phyloP scores from a whole-genome alignment of 176 grass and related monocot genomes.

The Aegilops longissima region DNA sequence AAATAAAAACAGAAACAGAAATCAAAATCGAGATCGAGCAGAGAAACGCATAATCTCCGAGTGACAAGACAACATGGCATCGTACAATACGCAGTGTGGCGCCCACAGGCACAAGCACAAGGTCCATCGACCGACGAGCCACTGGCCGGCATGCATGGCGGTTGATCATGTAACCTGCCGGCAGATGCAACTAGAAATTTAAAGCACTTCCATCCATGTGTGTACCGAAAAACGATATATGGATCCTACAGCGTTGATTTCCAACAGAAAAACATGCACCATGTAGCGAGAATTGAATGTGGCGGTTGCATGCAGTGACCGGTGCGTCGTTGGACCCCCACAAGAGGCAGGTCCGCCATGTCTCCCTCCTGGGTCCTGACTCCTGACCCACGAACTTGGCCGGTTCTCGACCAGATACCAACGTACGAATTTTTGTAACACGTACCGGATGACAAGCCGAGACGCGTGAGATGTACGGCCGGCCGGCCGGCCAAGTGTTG shows the following conservation, averaged over 20 bases:
- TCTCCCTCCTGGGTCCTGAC: neutral
- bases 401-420: neutral
- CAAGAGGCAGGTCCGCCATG: neutral
- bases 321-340: neutral
- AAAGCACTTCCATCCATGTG: neutral
- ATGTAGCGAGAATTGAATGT: slow-evolving; percentile 4
- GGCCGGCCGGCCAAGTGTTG: neutral
- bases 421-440: neutral
- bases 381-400: neutral
- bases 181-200: slow-evolving; percentile 27
- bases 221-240: slow-evolving; percentile 18
- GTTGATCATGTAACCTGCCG: slow-evolving; percentile 10
- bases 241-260: neutral
- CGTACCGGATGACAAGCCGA: neutral
- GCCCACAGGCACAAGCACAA: slow-evolving; percentile 5
- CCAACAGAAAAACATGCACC: slow-evolving; percentile 25
- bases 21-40: neutral
- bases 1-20: too few species aligned
- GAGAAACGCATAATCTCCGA: neutral
- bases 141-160: slow-evolving; percentile 15
- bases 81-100: neutral
- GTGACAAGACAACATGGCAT: slow-evolving; percentile 2
- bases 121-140: neutral
- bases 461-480: neutral
- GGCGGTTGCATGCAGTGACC: slow-evolving; percentile 22